These are phyloP conservation scores for Fusarium sp. DNA, from an alignment of 2,329 filamentous ascomycete genomes.

Conservation along the genomic window DNA sequence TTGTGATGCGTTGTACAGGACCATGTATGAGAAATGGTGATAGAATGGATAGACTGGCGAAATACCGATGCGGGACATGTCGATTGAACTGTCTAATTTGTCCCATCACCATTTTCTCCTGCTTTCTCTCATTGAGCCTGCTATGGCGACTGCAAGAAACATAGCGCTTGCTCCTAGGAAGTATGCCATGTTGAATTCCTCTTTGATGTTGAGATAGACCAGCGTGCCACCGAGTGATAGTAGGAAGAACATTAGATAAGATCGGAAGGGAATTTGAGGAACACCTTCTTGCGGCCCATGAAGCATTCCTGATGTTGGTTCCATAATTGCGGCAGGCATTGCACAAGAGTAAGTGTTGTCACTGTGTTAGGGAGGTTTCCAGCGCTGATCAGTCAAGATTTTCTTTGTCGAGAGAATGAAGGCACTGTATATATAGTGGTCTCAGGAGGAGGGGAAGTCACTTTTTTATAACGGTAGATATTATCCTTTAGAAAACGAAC, in stretches of 20 bases:
- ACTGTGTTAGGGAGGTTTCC: no score
- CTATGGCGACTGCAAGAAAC: not conserved
- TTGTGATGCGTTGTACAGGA: not conserved
- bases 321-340: not conserved
- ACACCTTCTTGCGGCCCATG: fast-evolving
- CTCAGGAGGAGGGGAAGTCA: no score
- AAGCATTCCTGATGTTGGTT: not conserved
- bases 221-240: not conserved
- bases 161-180: not conserved
- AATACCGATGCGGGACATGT: fast-evolving
- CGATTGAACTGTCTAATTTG: fast-evolving
- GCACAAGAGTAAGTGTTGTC: fast-evolving
- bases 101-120: fast-evolving
- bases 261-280: fast-evolving
- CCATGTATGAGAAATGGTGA: slow-evolving; percentile 5
- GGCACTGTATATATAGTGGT: no score
- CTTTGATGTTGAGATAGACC: not conserved
- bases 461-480: no score
- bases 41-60: fast-evolving
- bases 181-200: not conserved
- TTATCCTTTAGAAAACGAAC: no score
- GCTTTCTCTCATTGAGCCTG: fast-evolving
- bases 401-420: no score
- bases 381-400: no score
- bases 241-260: not conserved